Percentiles rank a stretch among this genome's conserved stretches.
Conservation (phyloP, 2,329 filamentous ascomycete genomes). For the Claviceps sp. region DNA sequence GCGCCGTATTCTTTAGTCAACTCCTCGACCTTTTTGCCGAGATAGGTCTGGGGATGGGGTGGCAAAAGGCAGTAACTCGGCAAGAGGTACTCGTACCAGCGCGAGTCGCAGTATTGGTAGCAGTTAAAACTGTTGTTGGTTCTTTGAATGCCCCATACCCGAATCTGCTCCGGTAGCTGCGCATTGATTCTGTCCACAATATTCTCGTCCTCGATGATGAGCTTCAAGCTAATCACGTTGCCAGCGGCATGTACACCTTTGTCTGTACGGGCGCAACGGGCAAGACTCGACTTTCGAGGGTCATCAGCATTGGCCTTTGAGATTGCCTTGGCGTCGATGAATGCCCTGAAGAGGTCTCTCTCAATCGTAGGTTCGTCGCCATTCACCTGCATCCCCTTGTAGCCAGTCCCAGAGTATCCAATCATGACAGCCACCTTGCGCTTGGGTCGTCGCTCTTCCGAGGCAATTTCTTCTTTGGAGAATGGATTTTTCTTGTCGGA, state of each 20-base stretch:
- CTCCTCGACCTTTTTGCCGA: conserved; percentile 74
- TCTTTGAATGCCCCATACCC: conserved; percentile 84
- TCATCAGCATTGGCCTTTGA: conserved; percentile 95
- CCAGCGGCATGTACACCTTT: conserved; percentile 95
- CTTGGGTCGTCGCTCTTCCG: conserved; percentile 79
- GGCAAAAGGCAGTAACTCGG: conserved; percentile 87
- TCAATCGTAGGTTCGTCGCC: conserved; percentile 82
- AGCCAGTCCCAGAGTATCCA: conserved; percentile 90
- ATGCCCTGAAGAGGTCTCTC: conserved; percentile 83
- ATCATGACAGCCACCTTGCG: conserved; percentile 92
- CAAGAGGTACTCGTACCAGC: conserved; percentile 95
- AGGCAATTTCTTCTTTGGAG: conserved; percentile 68
- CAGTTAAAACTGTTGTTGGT: conserved; percentile 87
- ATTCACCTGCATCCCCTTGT: conserved; percentile 93
- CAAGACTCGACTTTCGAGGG: conserved; percentile 87
- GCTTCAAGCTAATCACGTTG: conserved; percentile 87
- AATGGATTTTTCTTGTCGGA: conserved; percentile 32
- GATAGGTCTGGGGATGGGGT: conserved; percentile 74
- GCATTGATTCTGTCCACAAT: conserved; percentile 86
- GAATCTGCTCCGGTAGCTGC: conserved; percentile 72
- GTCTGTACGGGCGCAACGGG: conserved; percentile 88
- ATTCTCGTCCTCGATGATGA: conserved; percentile 85
- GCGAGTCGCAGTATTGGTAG: conserved; percentile 87
- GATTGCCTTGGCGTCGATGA: conserved; percentile 82
- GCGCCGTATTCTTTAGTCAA: conserved; percentile 60